These are phyloP conservation scores for Prunus dulcis DNA, from an alignment of 306 rosid species.

Conservation along the genomic window DNA sequence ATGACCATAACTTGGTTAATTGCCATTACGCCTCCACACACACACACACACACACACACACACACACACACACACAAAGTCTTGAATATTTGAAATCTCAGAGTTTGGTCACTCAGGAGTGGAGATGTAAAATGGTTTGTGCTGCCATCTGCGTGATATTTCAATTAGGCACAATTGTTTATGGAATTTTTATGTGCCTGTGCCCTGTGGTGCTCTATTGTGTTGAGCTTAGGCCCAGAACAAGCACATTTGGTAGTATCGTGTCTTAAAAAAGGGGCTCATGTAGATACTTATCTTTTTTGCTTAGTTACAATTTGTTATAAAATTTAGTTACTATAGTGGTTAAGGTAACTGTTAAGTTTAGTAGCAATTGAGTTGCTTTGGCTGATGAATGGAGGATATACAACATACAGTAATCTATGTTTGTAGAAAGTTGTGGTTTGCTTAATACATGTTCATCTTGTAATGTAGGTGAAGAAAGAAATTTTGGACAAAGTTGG, in stretches of 20 bases:
- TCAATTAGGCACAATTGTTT: too few species aligned
- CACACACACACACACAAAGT: neutral
- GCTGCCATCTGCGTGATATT: too few species aligned
- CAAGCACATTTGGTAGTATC: too few species aligned
- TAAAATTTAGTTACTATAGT: neutral
- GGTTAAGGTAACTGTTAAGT: neutral
- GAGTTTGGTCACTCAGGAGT: too few species aligned
- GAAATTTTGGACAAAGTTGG: conserved; percentile 72
- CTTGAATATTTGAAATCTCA: neutral
- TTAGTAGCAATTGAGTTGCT: neutral
- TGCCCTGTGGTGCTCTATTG: too few species aligned
- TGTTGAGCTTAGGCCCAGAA: too few species aligned
- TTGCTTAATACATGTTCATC: conserved; percentile 17
- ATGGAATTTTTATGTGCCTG: too few species aligned
- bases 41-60: too few species aligned
- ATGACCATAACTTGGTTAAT: conserved; percentile 19
- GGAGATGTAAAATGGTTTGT: too few species aligned
- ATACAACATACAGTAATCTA: neutral
- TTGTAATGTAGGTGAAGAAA: conserved; percentile 71
- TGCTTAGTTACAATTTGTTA: neutral
- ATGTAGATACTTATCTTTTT: too few species aligned
- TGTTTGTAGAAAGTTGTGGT: neutral
- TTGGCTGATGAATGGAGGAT: neutral
- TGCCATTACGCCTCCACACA: neutral
- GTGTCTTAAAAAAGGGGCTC: too few species aligned